These are phyloP conservation scores for Cymbopogon flexuosus DNA, from an alignment of 202 grass and related monocot species.

Conservation along the genomic window DNA sequence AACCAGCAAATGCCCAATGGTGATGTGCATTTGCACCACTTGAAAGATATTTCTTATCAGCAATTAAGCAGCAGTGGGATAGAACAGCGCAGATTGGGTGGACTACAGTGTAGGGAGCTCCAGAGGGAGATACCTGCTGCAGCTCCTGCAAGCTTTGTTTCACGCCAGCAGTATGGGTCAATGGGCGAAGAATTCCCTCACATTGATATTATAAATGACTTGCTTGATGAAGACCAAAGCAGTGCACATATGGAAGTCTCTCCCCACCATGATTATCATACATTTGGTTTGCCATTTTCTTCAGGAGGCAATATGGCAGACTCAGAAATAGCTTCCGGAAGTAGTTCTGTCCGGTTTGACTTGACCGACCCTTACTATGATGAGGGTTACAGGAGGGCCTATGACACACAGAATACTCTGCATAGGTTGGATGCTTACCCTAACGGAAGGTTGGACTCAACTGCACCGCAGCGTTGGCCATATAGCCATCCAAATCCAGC, in stretches of 20 bases:
- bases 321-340: slow-evolving; percentile 34
- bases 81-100: slow-evolving; percentile 33
- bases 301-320: slow-evolving; percentile 32
- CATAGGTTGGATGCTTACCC: slow-evolving; percentile 44
- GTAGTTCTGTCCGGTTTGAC: slow-evolving; percentile 52
- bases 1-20: slow-evolving; percentile 41
- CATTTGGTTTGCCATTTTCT: slow-evolving; percentile 48
- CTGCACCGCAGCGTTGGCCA: slow-evolving; percentile 40
- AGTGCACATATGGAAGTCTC: slow-evolving; percentile 36
- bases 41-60: slow-evolving; percentile 32
- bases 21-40: not conserved
- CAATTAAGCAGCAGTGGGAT: slow-evolving; percentile 30
- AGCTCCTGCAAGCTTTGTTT: slow-evolving; percentile 34
- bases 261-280: slow-evolving; percentile 39
- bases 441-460: slow-evolving; percentile 42
- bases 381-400: slow-evolving; percentile 24
- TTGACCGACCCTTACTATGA: slow-evolving; percentile 41
- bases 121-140: slow-evolving; percentile 37
- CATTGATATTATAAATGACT: slow-evolving; percentile 95
- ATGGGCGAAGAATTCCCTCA: slow-evolving; percentile 85
- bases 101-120: slow-evolving; percentile 30
- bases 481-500: slow-evolving; percentile 42
- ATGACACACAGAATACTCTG: slow-evolving; percentile 40
- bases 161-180: slow-evolving; percentile 46
- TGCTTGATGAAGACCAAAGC: slow-evolving; percentile 79